These are phyloP conservation scores for Stenocarpella maydis DNA, from an alignment of 2,329 filamentous ascomycete species.

Conservation along the genomic window DNA sequence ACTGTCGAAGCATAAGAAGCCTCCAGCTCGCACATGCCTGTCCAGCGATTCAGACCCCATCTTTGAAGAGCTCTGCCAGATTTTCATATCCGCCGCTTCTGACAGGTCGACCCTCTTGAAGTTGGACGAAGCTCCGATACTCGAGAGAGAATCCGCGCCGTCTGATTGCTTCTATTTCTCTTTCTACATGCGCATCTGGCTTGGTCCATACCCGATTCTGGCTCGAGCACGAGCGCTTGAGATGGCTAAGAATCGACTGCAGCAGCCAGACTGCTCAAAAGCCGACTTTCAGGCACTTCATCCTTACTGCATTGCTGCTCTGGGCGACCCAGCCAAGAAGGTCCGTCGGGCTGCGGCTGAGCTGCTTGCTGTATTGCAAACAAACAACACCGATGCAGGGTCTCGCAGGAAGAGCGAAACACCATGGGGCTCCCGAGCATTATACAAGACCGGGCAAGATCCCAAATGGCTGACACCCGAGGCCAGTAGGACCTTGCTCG, in stretches of 20 bases:
- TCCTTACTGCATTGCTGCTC: slow-evolving; percentile 80
- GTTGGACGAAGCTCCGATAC: slow-evolving; percentile 63
- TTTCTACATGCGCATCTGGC: slow-evolving; percentile 81
- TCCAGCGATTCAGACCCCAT: slow-evolving; percentile 57
- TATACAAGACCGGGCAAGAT: slow-evolving; percentile 69
- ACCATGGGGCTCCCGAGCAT: slow-evolving; percentile 66
- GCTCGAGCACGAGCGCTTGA: slow-evolving; percentile 75
- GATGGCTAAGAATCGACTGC: slow-evolving; percentile 66
- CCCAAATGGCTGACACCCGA: slow-evolving; percentile 67
- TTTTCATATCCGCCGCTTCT: slow-evolving; percentile 64
- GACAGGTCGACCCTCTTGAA: slow-evolving; percentile 53
- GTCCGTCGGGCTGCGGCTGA: slow-evolving; percentile 80
- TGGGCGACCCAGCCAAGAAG: slow-evolving; percentile 78
- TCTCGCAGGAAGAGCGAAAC: slow-evolving; percentile 50
- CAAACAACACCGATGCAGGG: slow-evolving; percentile 42
- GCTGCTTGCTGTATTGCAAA: slow-evolving; percentile 63
- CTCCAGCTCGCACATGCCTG: slow-evolving; percentile 57
- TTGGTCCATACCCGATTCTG: slow-evolving; percentile 72
- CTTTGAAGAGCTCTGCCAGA: slow-evolving; percentile 65
- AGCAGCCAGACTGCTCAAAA: slow-evolving; percentile 55
- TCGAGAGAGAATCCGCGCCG: slow-evolving; percentile 62
- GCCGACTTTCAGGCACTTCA: slow-evolving; percentile 80
- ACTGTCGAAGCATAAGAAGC: slow-evolving; percentile 43
- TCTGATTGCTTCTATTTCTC: slow-evolving; percentile 74
- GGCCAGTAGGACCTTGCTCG: slow-evolving; percentile 67